phyloP scores from a whole-genome alignment of 192 early-diverging fungal species.

The Podila epigama region DNA sequence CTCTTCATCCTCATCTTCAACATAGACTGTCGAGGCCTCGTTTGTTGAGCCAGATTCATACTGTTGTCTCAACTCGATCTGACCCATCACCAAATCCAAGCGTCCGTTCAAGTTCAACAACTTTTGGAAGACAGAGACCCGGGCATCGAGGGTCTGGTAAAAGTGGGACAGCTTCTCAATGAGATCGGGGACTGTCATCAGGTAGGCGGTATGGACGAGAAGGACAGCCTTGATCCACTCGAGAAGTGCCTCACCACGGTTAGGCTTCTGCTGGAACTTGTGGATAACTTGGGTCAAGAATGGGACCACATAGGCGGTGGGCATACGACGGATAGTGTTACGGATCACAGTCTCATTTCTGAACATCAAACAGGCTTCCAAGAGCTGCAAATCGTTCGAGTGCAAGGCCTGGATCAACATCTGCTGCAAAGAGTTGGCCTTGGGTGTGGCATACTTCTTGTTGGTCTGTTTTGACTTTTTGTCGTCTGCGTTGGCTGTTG shows the following conservation, averaged over 20 bases:
- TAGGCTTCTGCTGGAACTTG: slow-evolving; percentile 58
- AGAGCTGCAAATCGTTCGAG: slow-evolving; percentile 55
- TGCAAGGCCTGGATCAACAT: slow-evolving; percentile 65
- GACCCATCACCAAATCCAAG: slow-evolving; percentile 59
- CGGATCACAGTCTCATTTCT: slow-evolving; percentile 55
- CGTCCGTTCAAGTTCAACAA: slow-evolving; percentile 57
- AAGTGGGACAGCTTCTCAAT: slow-evolving; percentile 58
- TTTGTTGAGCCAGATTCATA: slow-evolving; percentile 47
- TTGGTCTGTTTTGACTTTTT: slow-evolving; percentile 36
- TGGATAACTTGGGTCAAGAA: slow-evolving; percentile 57
- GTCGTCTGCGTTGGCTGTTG: slow-evolving; percentile 16
- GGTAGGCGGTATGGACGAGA: slow-evolving; percentile 59
- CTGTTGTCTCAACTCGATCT: slow-evolving; percentile 52
- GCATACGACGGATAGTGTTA: slow-evolving; percentile 58
- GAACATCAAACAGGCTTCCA: slow-evolving; percentile 57
- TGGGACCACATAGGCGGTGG: slow-evolving; percentile 56
- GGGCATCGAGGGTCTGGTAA: slow-evolving; percentile 57
- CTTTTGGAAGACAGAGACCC: slow-evolving; percentile 55
- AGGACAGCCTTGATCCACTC: slow-evolving; percentile 62
- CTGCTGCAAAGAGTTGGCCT: slow-evolving; percentile 58
- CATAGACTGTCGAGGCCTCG: slow-evolving; percentile 53
- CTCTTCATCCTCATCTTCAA: slow-evolving; percentile 51
- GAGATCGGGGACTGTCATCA: slow-evolving; percentile 65
- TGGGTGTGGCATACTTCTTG: slow-evolving; percentile 36
- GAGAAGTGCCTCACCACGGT: slow-evolving; percentile 50